Evolutionary conservation across 495 filamentous ascomycete species (phyloP), one percentile per base, ranked within the genome.

Genomic region (Saxophila tyrrhenica): DNA sequence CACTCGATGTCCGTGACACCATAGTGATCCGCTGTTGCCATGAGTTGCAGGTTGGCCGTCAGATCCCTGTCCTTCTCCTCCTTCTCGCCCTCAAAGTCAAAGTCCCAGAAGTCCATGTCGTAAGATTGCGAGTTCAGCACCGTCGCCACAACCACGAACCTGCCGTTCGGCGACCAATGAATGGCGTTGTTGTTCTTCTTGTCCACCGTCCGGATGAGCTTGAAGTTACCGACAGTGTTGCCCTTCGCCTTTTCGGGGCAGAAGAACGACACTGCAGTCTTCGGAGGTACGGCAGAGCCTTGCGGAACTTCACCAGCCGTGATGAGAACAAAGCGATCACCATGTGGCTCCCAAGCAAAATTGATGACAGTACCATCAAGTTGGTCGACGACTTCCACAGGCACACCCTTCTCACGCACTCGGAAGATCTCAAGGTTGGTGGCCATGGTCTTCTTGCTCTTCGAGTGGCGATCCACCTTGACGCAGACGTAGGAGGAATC

Each of bases 101-200:
- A 75, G 62, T 98, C 92, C 77, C 80, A 98, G 75, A 98, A 98
- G 63, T 98, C 92, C 56, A 98, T 79, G 51, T 98, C 92, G 61
- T 87, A 94, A 73, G 78, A 87, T 70, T 94, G 85, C 65, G 87
- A 82, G 54, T 87, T 94, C 73, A 87, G 82, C 15, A 98, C 85
- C 1, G 92, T 92, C 21, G 87, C 92, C 15, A 98, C 80, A 41
- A 95, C 80, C 43, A 95, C 89, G 65, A 98, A 96, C 17, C 92
- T 82, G 16, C 92, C 92, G 74, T 86, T 89, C 15, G 92, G 92
- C n/a, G 88, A 94, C 92, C 92, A 98, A 80, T 95, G 95, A 65
- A 98, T 97, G 50, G 86, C 94, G 64, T 98, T 98, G 78, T 83
- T 94, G 69, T 89, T 98, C 79, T 95, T 96, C 81, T 95, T 95